These are phyloP conservation scores for Cordyceps tenuipes DNA, from an alignment of 2,329 filamentous ascomycete genomes.

Conservation along the genomic window DNA sequence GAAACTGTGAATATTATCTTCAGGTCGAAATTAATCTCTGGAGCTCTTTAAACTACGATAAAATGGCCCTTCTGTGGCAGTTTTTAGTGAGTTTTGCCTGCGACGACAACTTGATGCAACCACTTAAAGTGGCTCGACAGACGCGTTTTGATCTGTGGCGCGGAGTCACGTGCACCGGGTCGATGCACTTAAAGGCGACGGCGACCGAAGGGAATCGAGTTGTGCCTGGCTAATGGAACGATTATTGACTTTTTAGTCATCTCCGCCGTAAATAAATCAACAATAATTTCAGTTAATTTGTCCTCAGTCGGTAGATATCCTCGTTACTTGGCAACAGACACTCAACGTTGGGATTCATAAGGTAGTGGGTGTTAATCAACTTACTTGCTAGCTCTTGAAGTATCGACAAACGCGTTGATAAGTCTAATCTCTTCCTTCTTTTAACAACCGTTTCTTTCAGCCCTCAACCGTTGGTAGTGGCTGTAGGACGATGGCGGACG, in stretches of 20 bases:
- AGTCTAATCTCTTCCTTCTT: not conserved
- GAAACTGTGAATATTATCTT: not conserved
- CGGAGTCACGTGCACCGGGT: slow-evolving; percentile 17
- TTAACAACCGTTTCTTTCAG: not conserved
- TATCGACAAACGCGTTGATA: too few relatives aligned
- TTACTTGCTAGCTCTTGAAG: not conserved
- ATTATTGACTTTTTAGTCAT: not conserved
- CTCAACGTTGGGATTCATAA: not conserved
- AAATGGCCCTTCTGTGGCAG: not conserved
- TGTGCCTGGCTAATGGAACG: slow-evolving; percentile 1
- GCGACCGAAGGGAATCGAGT: slow-evolving; percentile 10
- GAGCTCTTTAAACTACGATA: not conserved
- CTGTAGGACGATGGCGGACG: not conserved
- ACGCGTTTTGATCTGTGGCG: slow-evolving; percentile 11
- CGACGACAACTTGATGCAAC: not conserved
- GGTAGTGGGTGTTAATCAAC: not conserved
- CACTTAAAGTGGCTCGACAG: slow-evolving; percentile 11
- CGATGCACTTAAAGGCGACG: slow-evolving; percentile 10
- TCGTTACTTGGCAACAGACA: not conserved
- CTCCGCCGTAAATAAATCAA: not conserved
- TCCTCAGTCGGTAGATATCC: too few relatives aligned
- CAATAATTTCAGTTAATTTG: too few relatives aligned
- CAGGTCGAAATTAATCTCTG: not conserved
- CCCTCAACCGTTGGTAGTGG: not conserved
- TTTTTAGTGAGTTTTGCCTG: not conserved